Conservation (phyloP, 192 early-diverging fungal genomes). For the Rhizophagus clarus region DNA sequence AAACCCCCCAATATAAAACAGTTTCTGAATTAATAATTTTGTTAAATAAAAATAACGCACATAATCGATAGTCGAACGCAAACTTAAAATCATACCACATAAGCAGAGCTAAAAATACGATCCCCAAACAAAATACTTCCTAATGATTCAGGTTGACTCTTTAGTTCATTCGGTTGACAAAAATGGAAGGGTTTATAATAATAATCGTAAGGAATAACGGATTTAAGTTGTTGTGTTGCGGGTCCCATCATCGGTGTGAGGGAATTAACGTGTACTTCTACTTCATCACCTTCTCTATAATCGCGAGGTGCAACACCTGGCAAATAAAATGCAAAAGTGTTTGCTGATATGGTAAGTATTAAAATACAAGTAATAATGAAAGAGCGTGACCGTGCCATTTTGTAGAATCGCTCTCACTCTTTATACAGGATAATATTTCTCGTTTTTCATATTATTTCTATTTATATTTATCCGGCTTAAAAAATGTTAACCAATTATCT, state of each 20-base stretch:
- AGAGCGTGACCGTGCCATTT: not conserved
- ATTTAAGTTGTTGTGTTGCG: slow-evolving; percentile 63
- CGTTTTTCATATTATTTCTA: too few relatives aligned
- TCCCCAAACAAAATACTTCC: slow-evolving; percentile 97
- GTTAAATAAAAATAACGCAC: not conserved
- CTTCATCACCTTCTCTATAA: slow-evolving; percentile 66
- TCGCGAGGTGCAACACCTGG: slow-evolving; percentile 93
- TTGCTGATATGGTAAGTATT: slow-evolving; percentile 6
- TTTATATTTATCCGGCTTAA: too few relatives aligned
- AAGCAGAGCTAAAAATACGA: slow-evolving; percentile 81
- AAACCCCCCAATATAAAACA: not conserved
- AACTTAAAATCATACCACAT: slow-evolving; percentile 57
- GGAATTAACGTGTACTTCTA: slow-evolving; percentile 84
- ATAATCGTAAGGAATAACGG: slow-evolving; percentile 84
- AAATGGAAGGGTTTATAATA: slow-evolving; percentile 88
- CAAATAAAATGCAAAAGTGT: slow-evolving; percentile 77
- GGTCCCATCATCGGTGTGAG: slow-evolving; percentile 72
- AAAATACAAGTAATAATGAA: slow-evolving; percentile 7
- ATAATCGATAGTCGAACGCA: not conserved
- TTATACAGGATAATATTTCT: not conserved
- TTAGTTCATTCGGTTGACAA: slow-evolving; percentile 63
- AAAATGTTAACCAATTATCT: too few relatives aligned
- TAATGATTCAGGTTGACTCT: slow-evolving; percentile 75
- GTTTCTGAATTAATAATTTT: not conserved
- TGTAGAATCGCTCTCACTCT: not conserved